phyloP scores from a whole-genome alignment of 768 basidiomycete genomes.

The Pleurotus citrinopileatus region DNA sequence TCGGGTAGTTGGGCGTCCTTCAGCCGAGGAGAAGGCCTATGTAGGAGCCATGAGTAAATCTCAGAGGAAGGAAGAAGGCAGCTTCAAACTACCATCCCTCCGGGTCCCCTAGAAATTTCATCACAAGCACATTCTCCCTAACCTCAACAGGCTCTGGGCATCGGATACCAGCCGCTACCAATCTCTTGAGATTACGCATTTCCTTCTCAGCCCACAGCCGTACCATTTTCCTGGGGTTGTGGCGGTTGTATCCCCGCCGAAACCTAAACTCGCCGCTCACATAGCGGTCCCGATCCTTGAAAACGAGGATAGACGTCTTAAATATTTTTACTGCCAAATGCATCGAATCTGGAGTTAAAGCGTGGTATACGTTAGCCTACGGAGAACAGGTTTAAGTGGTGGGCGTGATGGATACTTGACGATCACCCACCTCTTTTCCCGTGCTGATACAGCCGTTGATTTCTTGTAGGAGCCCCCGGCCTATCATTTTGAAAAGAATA shows the following conservation, averaged over 20 bases:
- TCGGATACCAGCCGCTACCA: slow-evolving; percentile 77
- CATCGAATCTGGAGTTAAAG: slow-evolving; percentile 45
- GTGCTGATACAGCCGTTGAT: slow-evolving; percentile 97
- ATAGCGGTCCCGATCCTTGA: slow-evolving; percentile 97
- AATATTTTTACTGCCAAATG: slow-evolving; percentile 96
- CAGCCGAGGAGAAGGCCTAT: slow-evolving; percentile 87
- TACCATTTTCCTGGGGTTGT: slow-evolving; percentile 98
- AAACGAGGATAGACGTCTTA: slow-evolving; percentile 96
- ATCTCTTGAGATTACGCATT: slow-evolving; percentile 89
- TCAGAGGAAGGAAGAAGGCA: slow-evolving; percentile 7
- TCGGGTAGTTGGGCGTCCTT: slow-evolving; percentile 74
- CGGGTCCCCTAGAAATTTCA: slow-evolving; percentile 84
- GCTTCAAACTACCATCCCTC: slow-evolving; percentile 68
- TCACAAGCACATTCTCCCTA: slow-evolving; percentile 94
- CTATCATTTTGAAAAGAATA: slow-evolving; percentile 96
- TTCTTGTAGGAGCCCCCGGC: slow-evolving; percentile 81
- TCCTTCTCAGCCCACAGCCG: slow-evolving; percentile 99
- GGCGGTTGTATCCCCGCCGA: slow-evolving; percentile 81
- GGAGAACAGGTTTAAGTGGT: slow-evolving; percentile 8
- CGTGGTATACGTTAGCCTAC: slow-evolving; percentile 97
- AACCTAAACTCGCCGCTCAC: slow-evolving; percentile 97
- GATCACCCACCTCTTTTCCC: slow-evolving; percentile 82
- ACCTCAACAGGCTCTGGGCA: slow-evolving; percentile 92
- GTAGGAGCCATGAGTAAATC: slow-evolving; percentile 3
- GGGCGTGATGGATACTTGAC: neutral